Evolutionary conservation across 2,329 filamentous ascomycete genomes (phyloP), one percentile per base, ranked within the genome.

Genomic region (Periglandula ipomoeae): DNA sequence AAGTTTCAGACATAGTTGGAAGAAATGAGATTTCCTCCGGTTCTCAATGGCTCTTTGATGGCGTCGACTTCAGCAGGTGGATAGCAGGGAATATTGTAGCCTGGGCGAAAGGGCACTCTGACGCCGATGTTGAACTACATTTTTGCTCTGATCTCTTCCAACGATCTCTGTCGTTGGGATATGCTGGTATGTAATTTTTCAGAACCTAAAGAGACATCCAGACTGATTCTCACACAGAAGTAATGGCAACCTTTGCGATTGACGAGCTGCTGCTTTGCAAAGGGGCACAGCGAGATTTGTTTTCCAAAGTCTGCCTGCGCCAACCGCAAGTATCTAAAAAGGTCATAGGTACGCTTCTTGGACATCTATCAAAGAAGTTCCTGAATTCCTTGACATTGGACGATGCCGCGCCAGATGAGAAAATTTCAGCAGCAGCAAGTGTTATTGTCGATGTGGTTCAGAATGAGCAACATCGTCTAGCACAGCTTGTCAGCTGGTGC

Each of bases 131-230:
- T 8, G 66, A 68, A 8, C 52, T 63, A 11, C 73, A 67, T 44
- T 58, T 74, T 7, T 70, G 67, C 39, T 70, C 70, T 15, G 70
- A 73, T 3, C 44, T 82, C 1, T 66, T 81, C 13, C 66, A 78
- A 3, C 82, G 84, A 53, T 73, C 79, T 1, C 68, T 91, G 50
- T 82, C 77, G 26, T 64, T 95, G 26, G 88, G 87, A 3, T 88
- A 93, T 65, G 70, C 75, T 47, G 84, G 87, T 86, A 71, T 61
- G 69, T 30, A 17, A 13, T 34, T 4, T 13, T 45, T 10, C 34
- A 13, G 5, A 26, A 15, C 9, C 32, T 5, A 5, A 20, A 39
- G 19, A 11, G 37, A 13, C 17, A 39, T 22, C 19, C 19, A 11
- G n/a, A 27, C 23, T 30, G 56, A 65, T 63, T 49, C 6, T 2